Conservation (phyloP, 768 basidiomycete species). For the Mycena rosella region DNA sequence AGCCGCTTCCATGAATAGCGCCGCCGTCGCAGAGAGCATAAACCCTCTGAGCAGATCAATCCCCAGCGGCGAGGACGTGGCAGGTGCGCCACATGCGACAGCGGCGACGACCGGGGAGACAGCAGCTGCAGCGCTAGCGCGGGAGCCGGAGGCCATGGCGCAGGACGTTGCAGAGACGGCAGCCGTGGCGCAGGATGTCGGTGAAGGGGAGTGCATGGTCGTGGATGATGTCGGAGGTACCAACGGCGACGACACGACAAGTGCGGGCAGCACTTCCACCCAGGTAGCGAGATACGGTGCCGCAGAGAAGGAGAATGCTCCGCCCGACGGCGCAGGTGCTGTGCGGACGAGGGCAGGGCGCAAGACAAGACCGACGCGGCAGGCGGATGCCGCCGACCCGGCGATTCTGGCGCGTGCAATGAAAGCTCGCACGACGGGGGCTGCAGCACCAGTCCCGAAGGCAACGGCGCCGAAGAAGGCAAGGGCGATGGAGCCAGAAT, state of each 20-base stretch:
- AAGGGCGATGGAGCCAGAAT: neutral
- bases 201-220: neutral
- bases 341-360: neutral
- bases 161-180: too few relatives aligned
- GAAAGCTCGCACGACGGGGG: neutral
- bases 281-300: neutral
- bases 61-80: neutral
- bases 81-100: neutral
- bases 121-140: too few relatives aligned
- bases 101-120: neutral
- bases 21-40: neutral
- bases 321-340: neutral
- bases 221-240: neutral
- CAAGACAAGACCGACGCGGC: neutral
- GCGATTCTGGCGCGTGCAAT: neutral
- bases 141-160: too few relatives aligned
- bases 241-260: neutral
- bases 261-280: neutral
- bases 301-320: neutral
- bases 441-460: neutral
- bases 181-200: neutral
- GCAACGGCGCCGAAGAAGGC: neutral
- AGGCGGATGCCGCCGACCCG: neutral
- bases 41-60: neutral
- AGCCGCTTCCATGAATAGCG: neutral